Evolutionary conservation across 345 rosid species (phyloP).

Genomic region (Aquilaria malaccensis): DNA sequence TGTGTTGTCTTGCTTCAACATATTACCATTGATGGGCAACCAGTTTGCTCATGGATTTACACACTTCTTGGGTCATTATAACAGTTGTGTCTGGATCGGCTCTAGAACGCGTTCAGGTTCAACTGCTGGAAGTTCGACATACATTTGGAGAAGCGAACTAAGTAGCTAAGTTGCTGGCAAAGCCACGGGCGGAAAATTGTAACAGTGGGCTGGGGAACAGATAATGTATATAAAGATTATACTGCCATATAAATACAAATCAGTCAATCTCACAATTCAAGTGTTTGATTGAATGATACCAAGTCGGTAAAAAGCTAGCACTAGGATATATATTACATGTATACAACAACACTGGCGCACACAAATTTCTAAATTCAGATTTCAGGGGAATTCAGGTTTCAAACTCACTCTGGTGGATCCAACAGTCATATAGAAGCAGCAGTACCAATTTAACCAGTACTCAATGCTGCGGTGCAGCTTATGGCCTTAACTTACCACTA

Average conservation of each 20-base stretch:
- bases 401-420: slow-evolving; percentile 15
- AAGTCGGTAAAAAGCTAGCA: not conserved
- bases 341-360: slow-evolving; percentile 9
- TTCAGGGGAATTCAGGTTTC: slow-evolving; percentile 22
- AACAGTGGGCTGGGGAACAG: not conserved
- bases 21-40: too few species aligned
- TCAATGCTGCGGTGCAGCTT: slow-evolving; percentile 19
- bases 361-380: slow-evolving; percentile 15
- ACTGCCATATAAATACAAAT: slow-evolving; percentile 21
- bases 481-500: slow-evolving; percentile 18
- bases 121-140: too few species aligned
- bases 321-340: slow-evolving; percentile 17
- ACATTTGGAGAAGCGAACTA: not conserved
- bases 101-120: too few species aligned
- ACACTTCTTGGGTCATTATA: too few species aligned
- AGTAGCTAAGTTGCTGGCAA: too few species aligned
- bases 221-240: not conserved
- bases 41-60: too few species aligned
- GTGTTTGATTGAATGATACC: slow-evolving; percentile 20
- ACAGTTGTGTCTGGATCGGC: too few species aligned
- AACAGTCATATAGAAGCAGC: slow-evolving; percentile 13
- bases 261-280: slow-evolving; percentile 20
- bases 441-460: slow-evolving; percentile 18
- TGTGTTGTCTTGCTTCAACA: too few species aligned
- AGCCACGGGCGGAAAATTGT: not conserved